These are phyloP conservation scores for Ensete ventricosum DNA, from an alignment of 176 grass and related monocot genomes.

Conservation along the genomic window DNA sequence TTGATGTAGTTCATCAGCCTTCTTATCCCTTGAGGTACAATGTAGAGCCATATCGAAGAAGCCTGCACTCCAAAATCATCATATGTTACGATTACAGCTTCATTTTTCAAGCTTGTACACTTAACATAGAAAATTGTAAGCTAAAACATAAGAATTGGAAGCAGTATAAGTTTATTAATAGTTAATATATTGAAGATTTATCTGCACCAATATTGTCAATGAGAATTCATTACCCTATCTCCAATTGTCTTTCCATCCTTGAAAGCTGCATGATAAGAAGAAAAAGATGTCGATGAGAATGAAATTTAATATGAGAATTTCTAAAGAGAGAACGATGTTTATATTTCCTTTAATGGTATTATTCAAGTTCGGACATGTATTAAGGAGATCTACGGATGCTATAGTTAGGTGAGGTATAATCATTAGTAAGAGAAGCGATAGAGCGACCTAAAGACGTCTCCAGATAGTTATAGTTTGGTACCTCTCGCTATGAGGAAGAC, in stretches of 20 bases:
- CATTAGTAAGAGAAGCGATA: too few species aligned
- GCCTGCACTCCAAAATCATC: constrained; percentile 31
- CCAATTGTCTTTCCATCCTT: constrained; percentile 8
- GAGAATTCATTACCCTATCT: constrained; percentile 8
- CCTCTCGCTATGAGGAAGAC: too few species aligned
- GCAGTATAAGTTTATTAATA: background rate
- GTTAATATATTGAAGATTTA: background rate
- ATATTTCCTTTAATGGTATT: too few species aligned
- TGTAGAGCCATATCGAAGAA: constrained; percentile 75
- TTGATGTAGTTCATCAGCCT: constrained; percentile 93
- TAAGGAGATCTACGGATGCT: too few species aligned
- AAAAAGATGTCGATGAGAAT: background rate
- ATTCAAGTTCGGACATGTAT: too few species aligned
- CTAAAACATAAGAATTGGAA: constrained; percentile 51
- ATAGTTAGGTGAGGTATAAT: too few species aligned
- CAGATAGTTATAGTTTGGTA: too few species aligned
- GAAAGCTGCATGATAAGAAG: constrained; percentile 12
- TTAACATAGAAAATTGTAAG: too few species aligned
- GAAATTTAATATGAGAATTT: background rate
- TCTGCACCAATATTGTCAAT: background rate
- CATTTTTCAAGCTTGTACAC: background rate
- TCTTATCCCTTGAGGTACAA: constrained; percentile 73
- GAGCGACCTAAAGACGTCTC: too few species aligned
- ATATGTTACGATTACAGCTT: background rate
- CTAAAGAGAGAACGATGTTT: background rate